Evolutionary conservation across 345 rosid species (phyloP), one percentile per base, ranked within the genome.

Genomic region (Ailanthus altissimus): DNA sequence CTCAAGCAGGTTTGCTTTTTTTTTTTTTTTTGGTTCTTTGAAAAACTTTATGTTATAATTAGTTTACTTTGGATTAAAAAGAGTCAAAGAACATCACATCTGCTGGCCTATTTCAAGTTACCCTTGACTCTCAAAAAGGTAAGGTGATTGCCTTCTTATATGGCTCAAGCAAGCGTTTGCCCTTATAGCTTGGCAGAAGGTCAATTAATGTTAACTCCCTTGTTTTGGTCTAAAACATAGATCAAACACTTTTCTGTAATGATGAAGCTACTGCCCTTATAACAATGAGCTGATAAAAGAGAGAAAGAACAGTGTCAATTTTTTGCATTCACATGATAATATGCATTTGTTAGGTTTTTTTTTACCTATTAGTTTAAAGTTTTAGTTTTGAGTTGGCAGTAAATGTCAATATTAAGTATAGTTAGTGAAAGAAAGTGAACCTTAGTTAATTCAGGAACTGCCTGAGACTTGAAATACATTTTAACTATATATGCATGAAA

Each of bases 31-130:
- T 20, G 59, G 7, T 47, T 32, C 32, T 6, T 14, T 23, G 40
- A 16, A 7, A 8, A 45, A 26, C 45, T 59, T 60, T 60, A 59
- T 60, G 67, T 20, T 25, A 49, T 42, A 4, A 68, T 68, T 8
- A 69, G 26, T 51, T 50, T n/a, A 69, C 60, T 67, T 47, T 46
- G 20, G 47, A 51, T 73, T 75, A 58, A 62, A 57, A 75, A 63
- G 72, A 76, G 69, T 74, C 78, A n/a, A 50, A 62, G 79, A 76
- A 75, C 75, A 79, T 81, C 70, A 67, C 69, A 72, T 42, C 80
- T 83, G 87, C 74, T 66, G 80, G 56, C 74, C 74, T 47, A 81
- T 82, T 80, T 67, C 67, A 81, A 67, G 79, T 63, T 69, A 43
- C 28, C 32, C 46, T 50, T 45, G 25, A 26, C 11, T 45, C 16